These are phyloP conservation scores for Penicillium italicum DNA, from an alignment of 2,329 filamentous ascomycete genomes.

Conservation along the genomic window DNA sequence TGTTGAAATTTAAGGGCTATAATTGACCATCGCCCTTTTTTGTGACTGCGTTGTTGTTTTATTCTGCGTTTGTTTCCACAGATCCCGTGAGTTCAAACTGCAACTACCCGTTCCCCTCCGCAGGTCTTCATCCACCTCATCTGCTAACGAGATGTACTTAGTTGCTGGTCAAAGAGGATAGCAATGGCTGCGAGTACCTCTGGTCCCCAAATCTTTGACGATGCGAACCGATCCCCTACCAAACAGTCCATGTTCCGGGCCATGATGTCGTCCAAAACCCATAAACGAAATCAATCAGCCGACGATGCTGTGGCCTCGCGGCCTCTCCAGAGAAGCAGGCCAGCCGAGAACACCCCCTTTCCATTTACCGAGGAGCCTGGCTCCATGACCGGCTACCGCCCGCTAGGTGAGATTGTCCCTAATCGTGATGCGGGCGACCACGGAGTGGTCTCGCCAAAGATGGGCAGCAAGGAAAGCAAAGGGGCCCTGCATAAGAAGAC, in stretches of 20 bases:
- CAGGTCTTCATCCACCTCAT: not conserved
- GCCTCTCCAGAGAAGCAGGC: conserved; percentile 40
- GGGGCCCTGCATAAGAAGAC: conserved; percentile 51
- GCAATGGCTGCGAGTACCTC: conserved; percentile 34
- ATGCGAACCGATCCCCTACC: conserved; percentile 33
- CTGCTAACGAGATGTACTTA: conserved; percentile 22
- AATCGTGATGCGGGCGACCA: conserved; percentile 34
- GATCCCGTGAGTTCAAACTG: conserved; percentile 21
- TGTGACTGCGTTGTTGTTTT: conserved; percentile 13
- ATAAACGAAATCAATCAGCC: conserved; percentile 47
- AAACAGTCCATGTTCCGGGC: conserved; percentile 51
- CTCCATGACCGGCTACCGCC: conserved; percentile 32
- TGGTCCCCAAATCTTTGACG: conserved; percentile 37
- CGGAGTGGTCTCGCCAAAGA: conserved; percentile 32
- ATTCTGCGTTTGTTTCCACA: conserved; percentile 16
- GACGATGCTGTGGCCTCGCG: conserved; percentile 28
- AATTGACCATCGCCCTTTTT: not conserved
- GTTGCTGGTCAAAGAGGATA: conserved; percentile 32
- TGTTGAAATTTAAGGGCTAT: not conserved
- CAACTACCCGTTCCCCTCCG: conserved; percentile 13
- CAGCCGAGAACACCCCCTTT: conserved; percentile 37
- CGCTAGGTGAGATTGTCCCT: conserved; percentile 39
- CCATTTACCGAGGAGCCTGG: conserved; percentile 51
- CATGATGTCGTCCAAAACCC: conserved; percentile 50
- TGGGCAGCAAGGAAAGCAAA: conserved; percentile 37